Evolutionary conservation across 1,284 basidiomycete genomes (phyloP).

Genomic region (Phylloboletellus chloephorus): DNA sequence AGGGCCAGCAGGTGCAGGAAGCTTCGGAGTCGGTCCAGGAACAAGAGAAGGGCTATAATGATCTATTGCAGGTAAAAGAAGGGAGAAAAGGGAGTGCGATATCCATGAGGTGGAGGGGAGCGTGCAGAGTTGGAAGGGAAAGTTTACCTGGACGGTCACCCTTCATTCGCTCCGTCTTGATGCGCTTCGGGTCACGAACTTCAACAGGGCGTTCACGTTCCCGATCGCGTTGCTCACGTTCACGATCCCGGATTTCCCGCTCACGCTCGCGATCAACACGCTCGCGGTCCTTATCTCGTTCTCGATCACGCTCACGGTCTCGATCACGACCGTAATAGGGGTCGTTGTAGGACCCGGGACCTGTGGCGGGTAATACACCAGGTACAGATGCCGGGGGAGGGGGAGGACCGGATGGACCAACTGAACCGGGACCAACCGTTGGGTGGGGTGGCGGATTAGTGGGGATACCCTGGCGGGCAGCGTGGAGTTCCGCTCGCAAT

Average conservation of each 20-base stretch:
- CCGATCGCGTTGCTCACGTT: conserved; percentile 36
- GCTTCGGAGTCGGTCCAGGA: conserved; percentile 31
- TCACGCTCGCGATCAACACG: conserved; percentile 35
- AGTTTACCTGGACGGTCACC: conserved; percentile 37
- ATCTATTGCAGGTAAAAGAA: conserved; percentile 25
- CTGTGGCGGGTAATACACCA: conserved; percentile 26
- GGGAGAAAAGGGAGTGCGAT: conserved; percentile 24
- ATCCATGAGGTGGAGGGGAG: conserved; percentile 29
- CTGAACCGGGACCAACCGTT: conserved; percentile 30
- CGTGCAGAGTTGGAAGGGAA: conserved; percentile 19
- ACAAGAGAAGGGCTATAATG: conserved; percentile 34
- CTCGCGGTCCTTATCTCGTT: conserved; percentile 36
- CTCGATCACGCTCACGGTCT: conserved; percentile 36
- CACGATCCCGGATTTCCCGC: conserved; percentile 33
- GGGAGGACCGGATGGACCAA: conserved; percentile 30
- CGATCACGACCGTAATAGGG: conserved; percentile 40
- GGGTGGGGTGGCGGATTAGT: conserved; percentile 32
- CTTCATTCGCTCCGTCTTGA: conserved; percentile 43
- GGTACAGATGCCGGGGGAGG: conserved; percentile 27
- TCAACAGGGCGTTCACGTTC: conserved; percentile 33
- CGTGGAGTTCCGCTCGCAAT: conserved; percentile 60
- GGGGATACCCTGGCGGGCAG: conserved; percentile 35
- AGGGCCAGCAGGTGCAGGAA: conserved; percentile 28
- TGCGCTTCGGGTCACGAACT: conserved; percentile 42
- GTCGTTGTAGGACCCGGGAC: conserved; percentile 35